phyloP scores from a whole-genome alignment of 768 basidiomycete species.

The Gautieria morchelliformis region DNA sequence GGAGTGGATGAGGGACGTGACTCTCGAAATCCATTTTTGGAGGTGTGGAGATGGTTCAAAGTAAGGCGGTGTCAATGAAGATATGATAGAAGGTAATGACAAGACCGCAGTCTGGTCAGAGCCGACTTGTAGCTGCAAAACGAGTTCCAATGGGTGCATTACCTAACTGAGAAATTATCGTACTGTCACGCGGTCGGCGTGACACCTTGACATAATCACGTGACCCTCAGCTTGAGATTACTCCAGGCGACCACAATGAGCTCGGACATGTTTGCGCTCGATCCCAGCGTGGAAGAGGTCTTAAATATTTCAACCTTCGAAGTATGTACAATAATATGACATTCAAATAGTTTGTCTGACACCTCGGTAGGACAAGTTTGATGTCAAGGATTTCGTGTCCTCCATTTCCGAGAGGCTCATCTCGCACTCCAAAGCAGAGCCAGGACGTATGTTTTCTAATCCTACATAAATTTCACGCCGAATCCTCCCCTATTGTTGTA shows the following conservation, averaged over 20 bases:
- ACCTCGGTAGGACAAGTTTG: constrained; percentile 66
- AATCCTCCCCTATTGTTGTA: constrained; percentile 19
- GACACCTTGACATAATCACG: not conserved
- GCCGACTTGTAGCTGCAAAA: constrained; percentile 64
- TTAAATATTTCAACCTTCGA: constrained; percentile 32
- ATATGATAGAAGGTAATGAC: constrained; percentile 51
- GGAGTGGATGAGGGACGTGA: constrained; percentile 66
- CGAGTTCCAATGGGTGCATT: constrained; percentile 29
- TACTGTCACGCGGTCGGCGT: not conserved
- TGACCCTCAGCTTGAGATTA: not conserved
- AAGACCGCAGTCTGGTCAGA: constrained; percentile 53
- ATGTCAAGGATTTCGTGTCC: constrained; percentile 83
- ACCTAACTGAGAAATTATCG: not conserved
- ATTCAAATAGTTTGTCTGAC: not conserved
- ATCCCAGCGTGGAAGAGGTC: constrained; percentile 37
- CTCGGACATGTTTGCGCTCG: constrained; percentile 37
- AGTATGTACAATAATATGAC: constrained; percentile 14
- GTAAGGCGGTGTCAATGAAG: constrained; percentile 39
- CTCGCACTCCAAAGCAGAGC: constrained; percentile 67
- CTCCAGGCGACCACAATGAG: constrained; percentile 15
- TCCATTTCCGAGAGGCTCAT: constrained; percentile 84
- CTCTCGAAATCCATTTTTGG: constrained; percentile 66
- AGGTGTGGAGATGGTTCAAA: constrained; percentile 57
- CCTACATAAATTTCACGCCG: not conserved
- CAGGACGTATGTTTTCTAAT: constrained; percentile 59